phyloP scores from a whole-genome alignment of 345 rosid species.

The Dimocarpus longan region DNA sequence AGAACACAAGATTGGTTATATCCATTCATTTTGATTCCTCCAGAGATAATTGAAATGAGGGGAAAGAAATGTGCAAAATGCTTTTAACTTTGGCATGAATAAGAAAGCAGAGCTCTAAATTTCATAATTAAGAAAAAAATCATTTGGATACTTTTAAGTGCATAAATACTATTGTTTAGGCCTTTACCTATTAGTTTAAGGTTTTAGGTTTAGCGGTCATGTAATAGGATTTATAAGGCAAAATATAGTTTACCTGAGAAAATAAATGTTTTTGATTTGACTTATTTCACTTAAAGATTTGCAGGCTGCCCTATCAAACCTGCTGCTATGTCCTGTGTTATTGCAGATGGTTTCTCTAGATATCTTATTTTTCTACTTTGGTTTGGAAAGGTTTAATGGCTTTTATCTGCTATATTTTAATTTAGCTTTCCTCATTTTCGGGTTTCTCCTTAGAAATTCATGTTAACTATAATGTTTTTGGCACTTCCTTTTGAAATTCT shows the following conservation, averaged over 20 bases:
- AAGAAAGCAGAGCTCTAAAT: no score
- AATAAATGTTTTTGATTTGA: neutral
- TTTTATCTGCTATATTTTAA: neutral
- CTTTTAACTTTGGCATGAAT: neutral
- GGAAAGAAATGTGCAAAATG: neutral
- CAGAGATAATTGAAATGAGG: neutral
- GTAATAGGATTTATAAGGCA: neutral
- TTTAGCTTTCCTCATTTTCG: neutral
- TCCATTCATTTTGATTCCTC: neutral
- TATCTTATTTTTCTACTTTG: slow-evolving; percentile 3
- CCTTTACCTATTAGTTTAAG: neutral
- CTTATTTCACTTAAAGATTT: neutral
- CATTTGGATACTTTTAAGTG: neutral
- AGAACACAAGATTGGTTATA: neutral
- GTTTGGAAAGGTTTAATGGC: neutral
- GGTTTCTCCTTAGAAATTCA: neutral
- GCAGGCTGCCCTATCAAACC: neutral
- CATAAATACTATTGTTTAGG: neutral
- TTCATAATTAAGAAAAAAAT: neutral
- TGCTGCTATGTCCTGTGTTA: neutral
- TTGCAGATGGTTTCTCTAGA: neutral
- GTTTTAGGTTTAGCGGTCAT: neutral
- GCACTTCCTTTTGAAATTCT: slow-evolving; percentile 1
- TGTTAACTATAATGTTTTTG: neutral
- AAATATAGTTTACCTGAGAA: neutral